Base-by-base conservation (phyloP, 495 filamentous ascomycete genomes). In the Pyrenula aspistea region DNA sequence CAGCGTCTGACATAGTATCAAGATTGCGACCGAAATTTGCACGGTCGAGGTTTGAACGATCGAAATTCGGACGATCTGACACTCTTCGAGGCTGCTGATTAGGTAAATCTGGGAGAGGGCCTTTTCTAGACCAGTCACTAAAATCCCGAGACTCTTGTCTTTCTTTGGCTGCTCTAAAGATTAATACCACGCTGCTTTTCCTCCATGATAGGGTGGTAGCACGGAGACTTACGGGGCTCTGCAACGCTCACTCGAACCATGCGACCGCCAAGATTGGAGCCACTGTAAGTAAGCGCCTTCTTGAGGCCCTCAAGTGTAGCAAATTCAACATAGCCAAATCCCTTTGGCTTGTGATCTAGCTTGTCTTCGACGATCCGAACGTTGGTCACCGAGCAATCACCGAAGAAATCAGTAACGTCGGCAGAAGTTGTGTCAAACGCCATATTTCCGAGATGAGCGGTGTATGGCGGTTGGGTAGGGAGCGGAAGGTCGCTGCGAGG, bases 241-340 rank as follows among this genome's bases (percentile, higher is more conserved):
- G 88, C 88, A 64, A 92, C 83, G 68, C 85, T 96, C 65, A 96
- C 82, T 60, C 88, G 81, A 65, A 98, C 91, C 59, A 82, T 86
- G 52, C 93, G 81, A 49, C 91, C 92, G 68, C 91, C 83, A 65
- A 98, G 88, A 57, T 81, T 81, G 22, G 78, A 75, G 52, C 87
- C 87, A 60, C 86, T 88, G 56, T 91, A 78, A 48, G 88, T 87
- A 54, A 98, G 75, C 24, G 94, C 94, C 62, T 88, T 86, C 76
- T 96, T 91, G 63, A 98, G 74, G 49, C 94, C 93, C 55, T 95
- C 91, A 19, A 91, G 76, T 48, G 84, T 86, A 56, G 77, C 84
- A 65, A 96, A 98, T 65, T 97, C 94, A 53, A 94, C 91, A 71
- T 98, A 98, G 49, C 91, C 93, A 65, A 98, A 98, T 48, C 93